phyloP scores from a whole-genome alignment of 176 grass and related monocot species.

The Dactylis glomerata region DNA sequence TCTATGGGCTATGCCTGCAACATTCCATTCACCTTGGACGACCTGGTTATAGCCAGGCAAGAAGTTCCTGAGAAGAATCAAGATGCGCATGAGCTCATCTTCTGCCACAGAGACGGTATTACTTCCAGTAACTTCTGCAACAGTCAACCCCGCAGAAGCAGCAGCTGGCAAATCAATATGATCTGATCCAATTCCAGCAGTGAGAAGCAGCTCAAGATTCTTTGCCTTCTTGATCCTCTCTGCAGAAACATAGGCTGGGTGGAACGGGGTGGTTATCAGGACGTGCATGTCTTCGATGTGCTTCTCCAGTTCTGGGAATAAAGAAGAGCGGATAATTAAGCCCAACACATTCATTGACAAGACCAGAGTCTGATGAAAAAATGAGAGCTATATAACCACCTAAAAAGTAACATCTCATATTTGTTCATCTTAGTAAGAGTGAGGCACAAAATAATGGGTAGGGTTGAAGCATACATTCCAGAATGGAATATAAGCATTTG shows the following conservation, averaged over 20 bases:
- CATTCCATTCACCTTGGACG: constrained; percentile 79
- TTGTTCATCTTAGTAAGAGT: not conserved
- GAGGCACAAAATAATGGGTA: not conserved
- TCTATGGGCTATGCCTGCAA: constrained; percentile 78
- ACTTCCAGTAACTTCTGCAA: constrained; percentile 93
- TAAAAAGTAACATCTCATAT: not conserved
- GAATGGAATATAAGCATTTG: not conserved
- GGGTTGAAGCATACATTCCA: not conserved
- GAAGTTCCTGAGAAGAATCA: constrained; percentile 85
- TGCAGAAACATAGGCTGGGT: constrained; percentile 85
- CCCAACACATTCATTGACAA: not conserved
- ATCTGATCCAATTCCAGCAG: constrained; percentile 88
- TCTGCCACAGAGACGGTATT: constrained; percentile 85
- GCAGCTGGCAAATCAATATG: constrained; percentile 83
- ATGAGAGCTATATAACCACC: not conserved
- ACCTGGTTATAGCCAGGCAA: constrained; percentile 85
- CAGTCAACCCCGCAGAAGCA: constrained; percentile 68
- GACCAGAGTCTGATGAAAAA: not conserved
- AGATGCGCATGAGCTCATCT: constrained; percentile 84
- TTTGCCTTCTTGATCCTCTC: constrained; percentile 91
- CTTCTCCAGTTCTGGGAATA: constrained; percentile 79
- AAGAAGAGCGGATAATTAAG: constrained; percentile 5
- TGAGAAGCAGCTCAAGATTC: constrained; percentile 86
- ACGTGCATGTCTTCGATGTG: constrained; percentile 89
- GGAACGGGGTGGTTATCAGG: constrained; percentile 92